Percentiles rank a stretch among this genome's conserved stretches.
phyloP scores from a whole-genome alignment of 345 rosid species.

The Bruguiera parviflora region DNA sequence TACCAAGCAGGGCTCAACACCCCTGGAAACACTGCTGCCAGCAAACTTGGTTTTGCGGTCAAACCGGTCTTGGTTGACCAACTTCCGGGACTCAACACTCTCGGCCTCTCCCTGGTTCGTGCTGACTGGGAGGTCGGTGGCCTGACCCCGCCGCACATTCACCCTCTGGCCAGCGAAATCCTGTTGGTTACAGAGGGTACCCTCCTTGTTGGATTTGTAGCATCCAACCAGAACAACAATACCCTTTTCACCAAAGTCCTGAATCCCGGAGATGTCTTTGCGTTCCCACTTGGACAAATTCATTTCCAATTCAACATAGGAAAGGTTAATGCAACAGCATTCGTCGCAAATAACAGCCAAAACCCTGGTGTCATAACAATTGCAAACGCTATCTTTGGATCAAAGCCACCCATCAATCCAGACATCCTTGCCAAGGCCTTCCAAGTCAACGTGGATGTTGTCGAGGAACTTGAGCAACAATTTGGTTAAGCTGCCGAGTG shows the following conservation, averaged over 20 bases:
- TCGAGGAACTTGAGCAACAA: slow-evolving; percentile 1
- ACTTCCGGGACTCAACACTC: slow-evolving; percentile 16
- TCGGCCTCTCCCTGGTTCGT: slow-evolving; percentile 1
- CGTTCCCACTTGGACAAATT: too few relatives aligned
- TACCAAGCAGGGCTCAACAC: too few relatives aligned
- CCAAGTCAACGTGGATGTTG: too few relatives aligned
- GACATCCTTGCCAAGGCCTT: not conserved
- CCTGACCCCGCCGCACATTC: not conserved
- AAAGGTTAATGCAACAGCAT: not conserved
- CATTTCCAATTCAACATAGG: too few relatives aligned
- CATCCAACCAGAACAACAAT: too few relatives aligned
- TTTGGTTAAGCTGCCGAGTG: not conserved
- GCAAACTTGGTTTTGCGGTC: not conserved
- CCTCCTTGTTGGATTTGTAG: too few relatives aligned
- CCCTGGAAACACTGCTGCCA: too few relatives aligned
- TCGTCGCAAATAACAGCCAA: slow-evolving; percentile 4
- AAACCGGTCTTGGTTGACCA: not conserved
- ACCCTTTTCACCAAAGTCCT: too few relatives aligned
- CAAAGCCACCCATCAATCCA: not conserved
- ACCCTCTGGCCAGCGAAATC: slow-evolving; percentile 8
- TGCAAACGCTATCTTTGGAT: slow-evolving; percentile 3
- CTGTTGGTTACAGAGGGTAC: too few relatives aligned
- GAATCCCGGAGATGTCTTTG: too few relatives aligned
- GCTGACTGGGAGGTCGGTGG: not conserved
- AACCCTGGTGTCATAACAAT: slow-evolving; percentile 8